A percentile compares a stretch with the other conserved stretches of the same genome.
Evolutionary conservation across 2,329 filamentous ascomycete species (phyloP).

Genomic region (Juglanconis juglandina): DNA sequence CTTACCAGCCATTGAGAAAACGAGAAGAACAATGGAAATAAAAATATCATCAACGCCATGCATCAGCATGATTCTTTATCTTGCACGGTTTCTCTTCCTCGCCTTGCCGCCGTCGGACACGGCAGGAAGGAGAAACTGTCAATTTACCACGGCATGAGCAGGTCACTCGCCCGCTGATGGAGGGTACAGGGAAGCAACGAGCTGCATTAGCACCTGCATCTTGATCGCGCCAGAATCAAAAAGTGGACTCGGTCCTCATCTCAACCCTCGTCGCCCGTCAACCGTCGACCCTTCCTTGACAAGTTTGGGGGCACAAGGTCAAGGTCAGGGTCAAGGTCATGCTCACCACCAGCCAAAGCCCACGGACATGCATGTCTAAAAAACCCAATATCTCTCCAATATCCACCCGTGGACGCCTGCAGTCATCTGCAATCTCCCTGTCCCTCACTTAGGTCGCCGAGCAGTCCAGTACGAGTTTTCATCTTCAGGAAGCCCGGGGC

Average conservation of each 20-base stretch:
- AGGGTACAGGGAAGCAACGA: background rate
- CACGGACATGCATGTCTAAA: constrained; percentile 5
- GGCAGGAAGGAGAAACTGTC: background rate
- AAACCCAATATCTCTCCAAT: background rate
- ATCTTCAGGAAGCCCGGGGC: too few species aligned
- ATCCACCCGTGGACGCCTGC: background rate
- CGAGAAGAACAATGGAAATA: too few species aligned
- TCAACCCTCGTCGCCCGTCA: background rate
- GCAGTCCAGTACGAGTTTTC: too few species aligned
- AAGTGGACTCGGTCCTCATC: background rate
- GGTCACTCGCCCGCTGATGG: background rate
- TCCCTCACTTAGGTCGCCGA: too few species aligned
- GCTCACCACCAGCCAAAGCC: background rate
- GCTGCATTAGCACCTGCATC: constrained; percentile 8
- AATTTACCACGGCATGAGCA: background rate
- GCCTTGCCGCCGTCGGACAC: background rate
- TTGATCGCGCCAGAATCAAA: constrained; percentile 1
- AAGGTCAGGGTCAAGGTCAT: too few species aligned
- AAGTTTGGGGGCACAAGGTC: background rate
- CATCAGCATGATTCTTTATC: too few species aligned
- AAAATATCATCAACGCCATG: too few species aligned
- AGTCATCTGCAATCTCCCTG: background rate
- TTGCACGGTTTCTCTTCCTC: too few species aligned
- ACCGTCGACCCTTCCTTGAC: background rate
- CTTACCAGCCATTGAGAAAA: too few species aligned